These are phyloP conservation scores for Scutellaria baicalensis DNA, from an alignment of 257 asterid species.

Conservation along the genomic window DNA sequence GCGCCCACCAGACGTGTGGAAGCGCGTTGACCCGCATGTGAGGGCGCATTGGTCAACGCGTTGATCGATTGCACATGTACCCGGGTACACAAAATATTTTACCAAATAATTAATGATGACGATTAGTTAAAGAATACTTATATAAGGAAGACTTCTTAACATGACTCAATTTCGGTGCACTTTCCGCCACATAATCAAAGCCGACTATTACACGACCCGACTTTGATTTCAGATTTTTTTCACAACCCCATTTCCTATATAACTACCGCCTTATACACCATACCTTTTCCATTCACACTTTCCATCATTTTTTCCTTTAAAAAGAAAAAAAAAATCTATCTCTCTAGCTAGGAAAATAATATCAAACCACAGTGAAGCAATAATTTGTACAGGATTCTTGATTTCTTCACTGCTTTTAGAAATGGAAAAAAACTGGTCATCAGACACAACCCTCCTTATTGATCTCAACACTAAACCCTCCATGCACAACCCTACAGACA, in stretches of 20 bases:
- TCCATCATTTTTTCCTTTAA: not conserved
- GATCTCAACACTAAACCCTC: constrained; percentile 36
- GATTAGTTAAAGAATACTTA: no score
- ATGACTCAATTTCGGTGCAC: not conserved
- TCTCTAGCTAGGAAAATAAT: not conserved
- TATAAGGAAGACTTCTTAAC: no score
- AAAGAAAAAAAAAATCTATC: no score
- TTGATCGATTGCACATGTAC: no score
- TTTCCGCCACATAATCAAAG: constrained; percentile 8
- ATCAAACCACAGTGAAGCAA: not conserved
- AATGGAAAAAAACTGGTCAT: constrained; percentile 13
- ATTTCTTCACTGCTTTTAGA: not conserved
- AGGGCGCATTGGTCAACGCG: no score
- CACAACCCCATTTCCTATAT: not conserved
- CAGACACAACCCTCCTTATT: constrained; percentile 3
- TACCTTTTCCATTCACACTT: constrained; percentile 5
- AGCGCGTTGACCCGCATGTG: no score
- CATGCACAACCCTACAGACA: constrained; percentile 25
- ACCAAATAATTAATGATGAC: no score
- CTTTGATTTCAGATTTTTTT: not conserved
- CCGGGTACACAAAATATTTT: no score
- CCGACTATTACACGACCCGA: not conserved
- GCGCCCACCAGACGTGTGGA: no score
- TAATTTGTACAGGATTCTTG: not conserved
- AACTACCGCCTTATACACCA: not conserved